These are phyloP conservation scores for Apiospora aurea DNA, from an alignment of 2,329 filamentous ascomycete genomes.

Conservation along the genomic window DNA sequence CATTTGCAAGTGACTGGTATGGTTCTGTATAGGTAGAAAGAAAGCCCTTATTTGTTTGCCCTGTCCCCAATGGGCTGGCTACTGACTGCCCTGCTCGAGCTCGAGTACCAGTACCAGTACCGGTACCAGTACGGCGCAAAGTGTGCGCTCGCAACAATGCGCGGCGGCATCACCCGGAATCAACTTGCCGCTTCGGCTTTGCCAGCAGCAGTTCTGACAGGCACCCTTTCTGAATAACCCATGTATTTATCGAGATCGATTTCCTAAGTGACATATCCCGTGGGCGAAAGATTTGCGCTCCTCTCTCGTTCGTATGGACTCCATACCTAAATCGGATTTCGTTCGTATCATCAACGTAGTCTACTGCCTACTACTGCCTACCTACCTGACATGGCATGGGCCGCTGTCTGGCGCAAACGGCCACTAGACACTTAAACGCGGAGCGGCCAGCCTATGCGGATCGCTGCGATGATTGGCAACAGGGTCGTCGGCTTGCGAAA, in stretches of 20 bases:
- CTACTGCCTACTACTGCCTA: not conserved
- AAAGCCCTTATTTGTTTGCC: not conserved
- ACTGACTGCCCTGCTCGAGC: not conserved
- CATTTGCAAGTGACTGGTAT: not conserved
- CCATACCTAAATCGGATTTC: constrained; percentile 9
- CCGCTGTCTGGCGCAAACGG: constrained; percentile 19
- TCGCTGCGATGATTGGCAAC: constrained; percentile 10
- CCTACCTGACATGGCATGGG: not conserved
- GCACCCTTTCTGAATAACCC: not conserved
- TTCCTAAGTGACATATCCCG: not conserved
- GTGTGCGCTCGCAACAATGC: constrained; percentile 22
- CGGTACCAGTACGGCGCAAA: constrained; percentile 16
- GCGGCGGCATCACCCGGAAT: constrained; percentile 20
- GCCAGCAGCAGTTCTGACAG: not conserved
- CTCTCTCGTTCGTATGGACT: constrained; percentile 11
- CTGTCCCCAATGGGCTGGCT: not conserved
- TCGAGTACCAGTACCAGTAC: not conserved
- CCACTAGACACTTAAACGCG: not conserved
- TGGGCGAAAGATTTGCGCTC: constrained; percentile 18
- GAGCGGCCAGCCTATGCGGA: not conserved
- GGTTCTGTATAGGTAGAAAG: not conserved
- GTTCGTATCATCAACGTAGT: constrained; percentile 13
- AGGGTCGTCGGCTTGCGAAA: not conserved
- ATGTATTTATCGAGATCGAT: constrained; percentile 16
- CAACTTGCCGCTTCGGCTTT: constrained; percentile 7